Evolutionary conservation across 179 eudicot species (phyloP).

Genomic region (Carnegiea gigantea): DNA sequence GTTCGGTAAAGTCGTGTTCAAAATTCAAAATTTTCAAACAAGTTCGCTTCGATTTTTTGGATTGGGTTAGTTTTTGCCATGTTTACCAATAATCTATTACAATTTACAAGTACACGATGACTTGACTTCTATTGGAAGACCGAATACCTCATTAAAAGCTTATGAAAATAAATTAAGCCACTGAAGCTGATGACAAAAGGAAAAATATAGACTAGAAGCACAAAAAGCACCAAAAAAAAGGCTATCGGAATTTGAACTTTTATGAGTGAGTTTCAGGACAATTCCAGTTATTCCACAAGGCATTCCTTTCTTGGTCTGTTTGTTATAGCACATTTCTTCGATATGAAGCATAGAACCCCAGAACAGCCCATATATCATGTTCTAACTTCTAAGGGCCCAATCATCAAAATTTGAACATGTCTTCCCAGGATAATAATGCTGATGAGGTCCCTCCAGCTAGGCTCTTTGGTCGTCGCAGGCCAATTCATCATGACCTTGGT

Average conservation of each 20-base stretch:
- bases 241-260: neutral
- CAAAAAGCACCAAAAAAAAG: neutral
- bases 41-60: no score
- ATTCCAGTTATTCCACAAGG: neutral
- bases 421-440: neutral
- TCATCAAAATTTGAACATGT: neutral
- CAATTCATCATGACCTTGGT: constrained; percentile 11
- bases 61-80: no score
- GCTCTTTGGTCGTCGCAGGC: neutral
- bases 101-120: no score
- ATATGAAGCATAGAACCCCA: constrained; percentile 16
- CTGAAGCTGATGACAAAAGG: neutral
- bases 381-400: neutral
- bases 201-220: neutral
- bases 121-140: neutral
- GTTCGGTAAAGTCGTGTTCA: no score
- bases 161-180: neutral
- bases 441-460: neutral
- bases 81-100: no score
- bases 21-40: no score
- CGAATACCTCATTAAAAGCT: neutral
- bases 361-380: neutral
- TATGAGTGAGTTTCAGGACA: neutral
- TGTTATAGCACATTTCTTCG: neutral
- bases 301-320: constrained; percentile 17